phyloP scores from a whole-genome alignment of 1,284 basidiomycete genomes.

The Athelia sp. region DNA sequence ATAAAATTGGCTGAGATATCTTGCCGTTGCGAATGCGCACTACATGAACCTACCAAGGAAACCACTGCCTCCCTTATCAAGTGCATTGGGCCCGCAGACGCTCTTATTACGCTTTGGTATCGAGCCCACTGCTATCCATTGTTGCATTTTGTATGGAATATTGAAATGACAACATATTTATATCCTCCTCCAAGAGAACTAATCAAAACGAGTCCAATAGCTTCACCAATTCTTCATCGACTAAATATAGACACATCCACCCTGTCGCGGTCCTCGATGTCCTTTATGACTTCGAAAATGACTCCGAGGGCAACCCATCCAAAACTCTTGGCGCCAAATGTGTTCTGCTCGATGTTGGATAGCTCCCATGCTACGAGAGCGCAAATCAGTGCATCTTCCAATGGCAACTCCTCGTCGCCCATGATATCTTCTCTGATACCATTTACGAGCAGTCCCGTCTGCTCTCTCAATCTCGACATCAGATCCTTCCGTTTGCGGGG shows the following conservation, averaged over 20 bases:
- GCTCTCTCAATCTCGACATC: conserved; percentile 50
- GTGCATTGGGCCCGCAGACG: too few species aligned
- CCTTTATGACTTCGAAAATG: conserved; percentile 39
- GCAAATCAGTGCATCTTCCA: conserved; percentile 33
- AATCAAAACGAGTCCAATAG: background rate
- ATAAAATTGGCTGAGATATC: conserved; percentile 27
- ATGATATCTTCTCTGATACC: conserved; percentile 40
- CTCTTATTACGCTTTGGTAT: too few species aligned
- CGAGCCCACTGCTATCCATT: too few species aligned
- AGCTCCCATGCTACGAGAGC: conserved; percentile 52
- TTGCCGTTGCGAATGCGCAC: background rate
- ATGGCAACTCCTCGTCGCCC: conserved; percentile 36
- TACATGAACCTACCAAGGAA: too few species aligned
- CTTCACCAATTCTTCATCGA: conserved; percentile 10
- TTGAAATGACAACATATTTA: too few species aligned
- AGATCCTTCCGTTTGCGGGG: conserved; percentile 46
- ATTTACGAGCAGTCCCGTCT: conserved; percentile 45
- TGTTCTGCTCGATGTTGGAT: conserved; percentile 27
- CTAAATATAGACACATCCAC: conserved; percentile 11
- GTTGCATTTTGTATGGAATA: too few species aligned
- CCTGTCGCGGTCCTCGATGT: conserved; percentile 26
- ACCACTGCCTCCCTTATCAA: too few species aligned
- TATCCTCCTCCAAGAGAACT: too few species aligned
- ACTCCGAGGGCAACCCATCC: conserved; percentile 53
- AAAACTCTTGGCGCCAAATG: conserved; percentile 57